phyloP scores from a whole-genome alignment of 106 monocot genomes.

The Posidonia australis region DNA sequence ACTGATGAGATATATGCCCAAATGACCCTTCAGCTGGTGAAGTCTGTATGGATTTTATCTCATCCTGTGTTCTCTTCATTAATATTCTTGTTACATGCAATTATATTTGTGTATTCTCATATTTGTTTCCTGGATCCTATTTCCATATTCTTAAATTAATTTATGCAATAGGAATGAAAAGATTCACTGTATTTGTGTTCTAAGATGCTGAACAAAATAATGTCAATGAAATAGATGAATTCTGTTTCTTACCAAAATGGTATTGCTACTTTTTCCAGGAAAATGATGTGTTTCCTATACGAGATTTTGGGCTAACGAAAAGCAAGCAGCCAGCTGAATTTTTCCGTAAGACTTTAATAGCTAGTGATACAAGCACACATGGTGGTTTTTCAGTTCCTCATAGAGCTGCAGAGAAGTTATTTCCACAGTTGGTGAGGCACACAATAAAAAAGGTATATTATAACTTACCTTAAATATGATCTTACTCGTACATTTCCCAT shows the following conservation, averaged over 20 bases:
- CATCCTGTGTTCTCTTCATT: background rate
- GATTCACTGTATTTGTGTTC: too few relatives aligned
- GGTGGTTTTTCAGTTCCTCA: conserved; percentile 95
- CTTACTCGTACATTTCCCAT: background rate
- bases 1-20: conserved; percentile 95
- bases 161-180: too few relatives aligned
- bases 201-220: too few relatives aligned
- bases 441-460: too few relatives aligned
- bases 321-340: conserved; percentile 80
- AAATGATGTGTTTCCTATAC: conserved; percentile 59
- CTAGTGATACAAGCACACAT: conserved; percentile 96
- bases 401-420: conserved; percentile 87
- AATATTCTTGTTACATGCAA: too few relatives aligned
- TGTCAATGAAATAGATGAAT: too few relatives aligned
- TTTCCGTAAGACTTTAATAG: conserved; percentile 90
- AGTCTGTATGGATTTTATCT: conserved; percentile 37
- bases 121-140: too few relatives aligned
- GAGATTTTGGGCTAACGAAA: conserved; percentile 55
- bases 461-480: too few relatives aligned
- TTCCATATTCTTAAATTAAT: too few relatives aligned
- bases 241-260: too few relatives aligned
- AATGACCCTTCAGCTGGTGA: conserved; percentile 91
- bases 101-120: too few relatives aligned
- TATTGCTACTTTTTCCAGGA: conserved; percentile 33
- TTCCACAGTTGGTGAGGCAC: conserved; percentile 63